A percentile compares a stretch with the other conserved stretches of the same genome.
These are phyloP conservation scores for Acanthamoeba comandoni DNA, from an alignment of 208 protist species.

Conservation along the genomic window DNA sequence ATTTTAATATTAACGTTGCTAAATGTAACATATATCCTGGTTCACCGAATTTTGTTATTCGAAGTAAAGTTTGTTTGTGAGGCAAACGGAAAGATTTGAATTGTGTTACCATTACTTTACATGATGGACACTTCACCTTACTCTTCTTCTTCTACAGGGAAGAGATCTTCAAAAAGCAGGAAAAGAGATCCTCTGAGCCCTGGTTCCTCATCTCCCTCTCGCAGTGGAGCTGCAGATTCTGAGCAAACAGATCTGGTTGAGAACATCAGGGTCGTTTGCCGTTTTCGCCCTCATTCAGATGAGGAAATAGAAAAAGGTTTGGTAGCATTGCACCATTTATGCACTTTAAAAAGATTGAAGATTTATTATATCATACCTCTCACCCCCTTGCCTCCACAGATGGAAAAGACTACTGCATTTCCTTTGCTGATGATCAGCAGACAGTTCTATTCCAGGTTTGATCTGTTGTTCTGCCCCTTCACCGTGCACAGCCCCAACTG, in stretches of 20 bases:
- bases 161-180: neutral
- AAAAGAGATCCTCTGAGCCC: neutral
- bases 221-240: neutral
- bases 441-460: slow-evolving; percentile 7
- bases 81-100: neutral
- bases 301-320: slow-evolving; percentile 6
- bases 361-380: too few species aligned
- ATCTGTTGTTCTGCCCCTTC: neutral
- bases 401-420: neutral
- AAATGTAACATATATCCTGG: too few species aligned
- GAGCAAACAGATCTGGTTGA: neutral
- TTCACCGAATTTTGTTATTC: too few species aligned
- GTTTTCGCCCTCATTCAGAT: slow-evolving; percentile 27
- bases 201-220: neutral
- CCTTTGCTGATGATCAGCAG: neutral
- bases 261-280: slow-evolving; percentile 40
- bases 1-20: too few species aligned
- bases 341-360: too few species aligned
- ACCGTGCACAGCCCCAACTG: neutral
- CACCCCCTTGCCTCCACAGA: too few species aligned
- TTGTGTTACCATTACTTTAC: neutral
- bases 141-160: slow-evolving; percentile 5
- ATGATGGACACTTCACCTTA: neutral
- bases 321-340: too few species aligned
- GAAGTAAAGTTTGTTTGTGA: too few species aligned